phyloP scores from a whole-genome alignment of 257 asterid species.

The Capsicum rhomboideum region DNA sequence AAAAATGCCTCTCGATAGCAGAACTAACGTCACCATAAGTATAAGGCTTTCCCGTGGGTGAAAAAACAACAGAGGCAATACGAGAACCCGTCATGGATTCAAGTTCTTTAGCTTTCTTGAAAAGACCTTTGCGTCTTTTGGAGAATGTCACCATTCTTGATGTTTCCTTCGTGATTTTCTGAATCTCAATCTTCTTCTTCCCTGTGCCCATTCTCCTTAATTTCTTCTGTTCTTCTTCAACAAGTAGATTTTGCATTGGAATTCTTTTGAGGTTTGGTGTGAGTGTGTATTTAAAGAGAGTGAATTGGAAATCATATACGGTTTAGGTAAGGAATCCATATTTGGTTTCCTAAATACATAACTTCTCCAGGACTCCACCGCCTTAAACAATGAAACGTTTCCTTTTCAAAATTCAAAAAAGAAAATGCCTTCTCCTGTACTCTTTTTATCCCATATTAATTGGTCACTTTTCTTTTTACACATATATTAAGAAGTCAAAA shows the following conservation, averaged over 20 bases:
- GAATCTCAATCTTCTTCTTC: slow-evolving; percentile 4
- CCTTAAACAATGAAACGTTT: no score
- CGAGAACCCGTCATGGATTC: neutral
- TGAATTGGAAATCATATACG: neutral
- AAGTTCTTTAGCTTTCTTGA: slow-evolving; percentile 3
- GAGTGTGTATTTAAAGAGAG: neutral
- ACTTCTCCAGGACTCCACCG: no score
- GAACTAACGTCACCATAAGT: neutral
- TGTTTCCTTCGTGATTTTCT: neutral
- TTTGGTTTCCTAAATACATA: no score
- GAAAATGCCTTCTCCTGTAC: no score
- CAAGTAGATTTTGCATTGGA: neutral
- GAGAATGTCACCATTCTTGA: slow-evolving; percentile 6
- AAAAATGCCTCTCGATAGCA: neutral
- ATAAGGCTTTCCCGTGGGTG: neutral
- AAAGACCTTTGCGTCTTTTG: slow-evolving; percentile 3
- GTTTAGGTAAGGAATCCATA: no score
- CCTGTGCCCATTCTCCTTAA: slow-evolving; percentile 6
- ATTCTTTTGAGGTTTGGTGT: neutral
- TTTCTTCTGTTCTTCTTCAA: neutral
- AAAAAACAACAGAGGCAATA: neutral
- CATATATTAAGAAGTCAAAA: no score
- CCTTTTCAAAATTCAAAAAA: no score
- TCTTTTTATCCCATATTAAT: no score
- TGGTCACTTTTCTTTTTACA: no score